Evolutionary conservation across 1,284 basidiomycete species (phyloP).

Genomic region (Ustilago bromivora): DNA sequence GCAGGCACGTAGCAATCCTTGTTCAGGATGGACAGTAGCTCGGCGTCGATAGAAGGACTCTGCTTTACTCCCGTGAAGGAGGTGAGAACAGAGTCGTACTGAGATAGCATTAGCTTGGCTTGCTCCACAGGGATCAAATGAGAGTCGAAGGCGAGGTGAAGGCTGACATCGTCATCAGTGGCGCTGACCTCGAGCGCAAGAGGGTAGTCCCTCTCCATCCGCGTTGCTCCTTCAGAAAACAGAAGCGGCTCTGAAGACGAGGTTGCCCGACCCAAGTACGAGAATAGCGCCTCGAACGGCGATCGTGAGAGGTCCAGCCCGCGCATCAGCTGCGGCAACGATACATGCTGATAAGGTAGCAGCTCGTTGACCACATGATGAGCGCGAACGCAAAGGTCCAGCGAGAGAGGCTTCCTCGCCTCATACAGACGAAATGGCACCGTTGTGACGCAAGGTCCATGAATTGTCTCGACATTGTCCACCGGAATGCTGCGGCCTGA

Average conservation of each 20-base stretch:
- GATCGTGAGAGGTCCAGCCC: constrained; percentile 35
- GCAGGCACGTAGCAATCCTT: constrained; percentile 40
- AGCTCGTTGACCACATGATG: constrained; percentile 37
- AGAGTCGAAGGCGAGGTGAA: constrained; percentile 50
- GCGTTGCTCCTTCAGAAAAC: constrained; percentile 26
- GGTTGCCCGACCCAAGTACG: constrained; percentile 42
- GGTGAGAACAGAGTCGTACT: constrained; percentile 43
- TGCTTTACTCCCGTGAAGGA: not conserved
- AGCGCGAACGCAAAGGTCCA: constrained; percentile 18
- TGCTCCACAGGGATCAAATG: constrained; percentile 43
- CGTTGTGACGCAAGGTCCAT: constrained; percentile 64
- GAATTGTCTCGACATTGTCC: constrained; percentile 45
- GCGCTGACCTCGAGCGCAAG: constrained; percentile 59
- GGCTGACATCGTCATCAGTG: constrained; percentile 27
- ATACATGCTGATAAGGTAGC: constrained; percentile 56
- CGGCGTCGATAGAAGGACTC: not conserved
- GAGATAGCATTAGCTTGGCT: constrained; percentile 48
- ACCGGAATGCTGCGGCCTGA: constrained; percentile 54
- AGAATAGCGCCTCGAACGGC: constrained; percentile 63
- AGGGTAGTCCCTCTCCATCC: constrained; percentile 59
- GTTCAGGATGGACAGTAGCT: constrained; percentile 41
- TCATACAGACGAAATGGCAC: constrained; percentile 55
- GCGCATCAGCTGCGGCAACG: constrained; percentile 55
- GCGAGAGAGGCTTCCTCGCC: not conserved
- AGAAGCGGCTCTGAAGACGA: not conserved